Evolutionary conservation across 257 asterid genomes (phyloP).

Genomic region (Fraxinus quadrangulata): DNA sequence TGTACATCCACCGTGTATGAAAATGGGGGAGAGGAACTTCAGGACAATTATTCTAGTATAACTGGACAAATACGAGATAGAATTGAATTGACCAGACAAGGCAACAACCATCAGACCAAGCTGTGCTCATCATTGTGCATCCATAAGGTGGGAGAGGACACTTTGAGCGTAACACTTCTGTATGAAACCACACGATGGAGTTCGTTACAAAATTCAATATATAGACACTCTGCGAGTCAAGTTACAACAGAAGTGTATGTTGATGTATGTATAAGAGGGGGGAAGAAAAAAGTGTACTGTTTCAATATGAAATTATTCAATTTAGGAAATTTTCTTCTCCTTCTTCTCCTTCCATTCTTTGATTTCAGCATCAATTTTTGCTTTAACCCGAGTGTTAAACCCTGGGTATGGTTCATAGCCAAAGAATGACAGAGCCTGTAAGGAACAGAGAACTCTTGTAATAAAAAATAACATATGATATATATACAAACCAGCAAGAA

Average conservation of each 20-base stretch:
- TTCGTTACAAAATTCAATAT: not conserved
- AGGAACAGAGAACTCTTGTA: constrained; percentile 10
- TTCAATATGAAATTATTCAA: not conserved
- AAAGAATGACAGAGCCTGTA: constrained; percentile 60
- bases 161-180: not conserved
- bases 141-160: not conserved
- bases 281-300: not conserved
- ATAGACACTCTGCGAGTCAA: not conserved
- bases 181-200: not conserved
- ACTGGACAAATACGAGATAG: not conserved
- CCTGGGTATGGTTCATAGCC: constrained; percentile 93
- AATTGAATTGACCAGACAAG: not conserved
- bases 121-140: not conserved
- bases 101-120: not conserved
- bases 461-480: not conserved
- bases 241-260: not conserved
- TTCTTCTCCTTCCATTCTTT: constrained; percentile 72
- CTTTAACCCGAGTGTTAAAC: constrained; percentile 62
- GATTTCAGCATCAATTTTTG: constrained; percentile 63
- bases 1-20: not conserved
- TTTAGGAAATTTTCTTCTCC: constrained; percentile 59
- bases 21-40: not conserved
- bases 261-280: not conserved
- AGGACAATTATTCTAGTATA: not conserved
- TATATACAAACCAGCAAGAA: not conserved